Percentiles rank a stretch among this genome's conserved stretches.
phyloP scores from a whole-genome alignment of 352 stramenopile species.

The Aphanomyces cochlioides region DNA sequence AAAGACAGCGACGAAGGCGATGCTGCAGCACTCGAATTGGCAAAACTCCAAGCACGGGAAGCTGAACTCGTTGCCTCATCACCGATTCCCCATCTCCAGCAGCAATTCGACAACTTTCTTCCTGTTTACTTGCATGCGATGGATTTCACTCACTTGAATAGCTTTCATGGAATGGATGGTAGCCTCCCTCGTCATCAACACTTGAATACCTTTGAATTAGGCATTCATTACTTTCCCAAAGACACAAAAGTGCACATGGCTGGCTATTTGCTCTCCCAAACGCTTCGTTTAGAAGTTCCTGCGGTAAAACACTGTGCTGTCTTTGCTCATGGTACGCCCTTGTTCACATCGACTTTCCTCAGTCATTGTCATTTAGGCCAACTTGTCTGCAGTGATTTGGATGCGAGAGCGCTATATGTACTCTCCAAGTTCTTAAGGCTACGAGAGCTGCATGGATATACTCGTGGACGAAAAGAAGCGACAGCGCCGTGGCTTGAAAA shows the following conservation, averaged over 20 bases:
- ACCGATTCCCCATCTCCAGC: background rate
- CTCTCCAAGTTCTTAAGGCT: constrained; percentile 2
- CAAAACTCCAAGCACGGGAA: background rate
- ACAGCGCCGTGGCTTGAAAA: background rate
- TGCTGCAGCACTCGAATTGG: background rate
- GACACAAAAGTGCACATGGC: background rate
- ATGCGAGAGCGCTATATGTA: background rate
- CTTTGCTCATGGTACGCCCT: background rate
- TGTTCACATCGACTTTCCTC: background rate
- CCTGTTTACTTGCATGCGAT: background rate
- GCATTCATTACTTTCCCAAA: background rate
- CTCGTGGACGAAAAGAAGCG: background rate
- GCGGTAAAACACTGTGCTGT: background rate
- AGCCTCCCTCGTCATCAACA: background rate
- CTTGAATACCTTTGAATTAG: background rate
- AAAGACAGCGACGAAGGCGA: background rate
- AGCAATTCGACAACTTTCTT: background rate
- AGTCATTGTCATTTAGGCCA: background rate
- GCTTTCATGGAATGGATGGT: constrained; percentile 11
- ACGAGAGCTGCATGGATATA: constrained; percentile 4
- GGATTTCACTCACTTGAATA: background rate
- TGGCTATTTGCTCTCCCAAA: background rate
- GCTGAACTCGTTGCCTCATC: background rate
- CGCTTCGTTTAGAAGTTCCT: background rate
- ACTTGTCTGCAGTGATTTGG: background rate